Conservation (phyloP, 73 alveolate species). For the Paramecium pentaurelia region DNA sequence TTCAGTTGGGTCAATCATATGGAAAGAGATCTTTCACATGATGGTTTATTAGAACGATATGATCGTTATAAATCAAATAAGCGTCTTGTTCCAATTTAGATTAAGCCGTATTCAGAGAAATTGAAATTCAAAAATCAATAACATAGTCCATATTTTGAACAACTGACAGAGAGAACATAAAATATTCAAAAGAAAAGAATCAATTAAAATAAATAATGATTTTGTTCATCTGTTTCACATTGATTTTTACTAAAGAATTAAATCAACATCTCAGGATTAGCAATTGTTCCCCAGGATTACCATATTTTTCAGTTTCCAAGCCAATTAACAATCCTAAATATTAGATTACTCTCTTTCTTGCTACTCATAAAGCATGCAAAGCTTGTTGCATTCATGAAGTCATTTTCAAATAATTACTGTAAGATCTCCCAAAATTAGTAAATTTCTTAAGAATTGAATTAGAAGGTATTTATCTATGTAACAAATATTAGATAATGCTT, state of each 20-base stretch:
- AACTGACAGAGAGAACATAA: background rate
- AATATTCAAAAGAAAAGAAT: background rate
- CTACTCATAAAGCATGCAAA: background rate
- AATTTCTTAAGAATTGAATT: background rate
- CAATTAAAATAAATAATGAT: background rate
- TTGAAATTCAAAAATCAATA: background rate
- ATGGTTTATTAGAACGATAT: background rate
- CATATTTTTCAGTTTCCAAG: background rate
- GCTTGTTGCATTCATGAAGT: background rate
- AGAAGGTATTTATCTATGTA: background rate
- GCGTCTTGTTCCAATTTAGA: background rate
- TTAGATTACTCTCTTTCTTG: background rate
- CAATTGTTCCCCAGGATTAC: background rate
- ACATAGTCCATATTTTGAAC: background rate
- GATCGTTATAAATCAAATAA: background rate
- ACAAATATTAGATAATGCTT: background rate
- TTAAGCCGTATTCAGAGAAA: background rate
- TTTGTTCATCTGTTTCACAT: background rate
- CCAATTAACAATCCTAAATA: background rate
- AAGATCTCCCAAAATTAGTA: background rate
- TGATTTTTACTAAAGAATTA: background rate
- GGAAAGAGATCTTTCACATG: background rate
- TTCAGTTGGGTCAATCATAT: conserved; percentile 8
- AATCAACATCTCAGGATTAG: background rate
- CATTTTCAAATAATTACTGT: background rate